These are phyloP conservation scores for Globisporangium echinulatum DNA, from an alignment of 352 stramenopile genomes.

Conservation along the genomic window DNA sequence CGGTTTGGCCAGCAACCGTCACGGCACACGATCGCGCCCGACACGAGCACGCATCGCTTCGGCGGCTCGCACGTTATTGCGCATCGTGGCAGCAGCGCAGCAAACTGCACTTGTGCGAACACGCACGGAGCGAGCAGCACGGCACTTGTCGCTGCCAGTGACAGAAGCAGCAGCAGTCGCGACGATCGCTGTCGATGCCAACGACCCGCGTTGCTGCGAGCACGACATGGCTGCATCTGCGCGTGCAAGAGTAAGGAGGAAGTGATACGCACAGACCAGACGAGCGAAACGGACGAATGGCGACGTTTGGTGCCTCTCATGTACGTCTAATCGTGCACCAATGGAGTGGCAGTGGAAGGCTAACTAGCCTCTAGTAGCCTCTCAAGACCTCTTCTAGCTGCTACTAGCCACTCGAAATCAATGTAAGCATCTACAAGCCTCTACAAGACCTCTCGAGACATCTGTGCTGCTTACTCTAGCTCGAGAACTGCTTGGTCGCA, in stretches of 20 bases:
- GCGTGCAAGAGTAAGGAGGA: too few species aligned
- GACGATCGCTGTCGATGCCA: neutral
- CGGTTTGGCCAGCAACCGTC: neutral
- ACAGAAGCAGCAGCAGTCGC: neutral
- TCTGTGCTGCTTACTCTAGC: constrained; percentile 2
- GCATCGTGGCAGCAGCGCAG: neutral
- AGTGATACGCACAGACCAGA: too few species aligned
- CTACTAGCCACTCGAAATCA: too few species aligned
- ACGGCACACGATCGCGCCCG: neutral
- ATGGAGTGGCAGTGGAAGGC: neutral
- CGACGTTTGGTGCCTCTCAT: too few species aligned
- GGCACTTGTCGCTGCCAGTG: neutral
- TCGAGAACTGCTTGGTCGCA: constrained; percentile 26
- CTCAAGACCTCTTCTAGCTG: neutral
- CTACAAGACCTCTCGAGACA: too few species aligned
- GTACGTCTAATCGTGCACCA: too few species aligned
- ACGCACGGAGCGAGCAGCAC: neutral
- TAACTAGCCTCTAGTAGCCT: neutral
- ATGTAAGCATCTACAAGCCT: too few species aligned
- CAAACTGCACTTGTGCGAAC: constrained; percentile 1
- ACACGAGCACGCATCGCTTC: constrained; percentile 2
- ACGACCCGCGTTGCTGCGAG: too few species aligned
- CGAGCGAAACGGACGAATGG: too few species aligned
- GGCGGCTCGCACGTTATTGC: neutral
- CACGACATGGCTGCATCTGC: too few species aligned